Percentiles rank a stretch among this genome's conserved stretches.
These are phyloP conservation scores for Cyamopsis tetragonoloba DNA, from an alignment of 306 rosid genomes.

Conservation along the genomic window DNA sequence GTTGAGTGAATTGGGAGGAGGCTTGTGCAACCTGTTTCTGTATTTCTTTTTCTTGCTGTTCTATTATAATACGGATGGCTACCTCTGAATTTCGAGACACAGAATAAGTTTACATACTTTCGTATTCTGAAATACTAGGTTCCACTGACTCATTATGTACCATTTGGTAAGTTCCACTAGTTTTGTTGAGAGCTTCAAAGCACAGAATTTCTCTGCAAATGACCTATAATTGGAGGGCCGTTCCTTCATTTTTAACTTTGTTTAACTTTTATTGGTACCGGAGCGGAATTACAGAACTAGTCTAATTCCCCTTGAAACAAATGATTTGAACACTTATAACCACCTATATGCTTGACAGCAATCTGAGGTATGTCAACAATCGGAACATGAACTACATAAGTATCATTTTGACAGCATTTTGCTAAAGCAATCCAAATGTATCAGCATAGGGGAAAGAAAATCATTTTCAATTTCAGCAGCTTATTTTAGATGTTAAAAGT, in stretches of 20 bases:
- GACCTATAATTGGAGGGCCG: neutral
- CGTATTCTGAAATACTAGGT: too few species aligned
- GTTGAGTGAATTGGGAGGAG: too few species aligned
- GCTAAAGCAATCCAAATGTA: neutral
- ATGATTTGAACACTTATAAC: neutral
- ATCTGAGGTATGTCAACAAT: slow-evolving; percentile 4
- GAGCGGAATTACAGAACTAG: slow-evolving; percentile 6
- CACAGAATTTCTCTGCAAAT: slow-evolving; percentile 1
- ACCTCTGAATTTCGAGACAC: too few species aligned
- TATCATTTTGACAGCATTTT: neutral
- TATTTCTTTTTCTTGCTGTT: too few species aligned
- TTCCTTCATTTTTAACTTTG: neutral
- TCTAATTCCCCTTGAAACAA: slow-evolving; percentile 10
- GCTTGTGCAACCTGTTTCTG: too few species aligned
- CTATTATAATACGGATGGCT: too few species aligned
- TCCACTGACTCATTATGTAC: neutral
- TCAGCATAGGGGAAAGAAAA: neutral
- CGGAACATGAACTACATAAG: neutral
- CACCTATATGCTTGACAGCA: neutral
- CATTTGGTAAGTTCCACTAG: neutral
- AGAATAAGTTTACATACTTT: too few species aligned
- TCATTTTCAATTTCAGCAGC: neutral
- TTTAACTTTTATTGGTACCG: neutral
- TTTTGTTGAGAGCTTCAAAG: neutral
- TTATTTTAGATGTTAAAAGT: slow-evolving; percentile 10